Evolutionary conservation across 176 grass and related monocot genomes (phyloP).

Genomic region (Phoenix dactylifera): DNA sequence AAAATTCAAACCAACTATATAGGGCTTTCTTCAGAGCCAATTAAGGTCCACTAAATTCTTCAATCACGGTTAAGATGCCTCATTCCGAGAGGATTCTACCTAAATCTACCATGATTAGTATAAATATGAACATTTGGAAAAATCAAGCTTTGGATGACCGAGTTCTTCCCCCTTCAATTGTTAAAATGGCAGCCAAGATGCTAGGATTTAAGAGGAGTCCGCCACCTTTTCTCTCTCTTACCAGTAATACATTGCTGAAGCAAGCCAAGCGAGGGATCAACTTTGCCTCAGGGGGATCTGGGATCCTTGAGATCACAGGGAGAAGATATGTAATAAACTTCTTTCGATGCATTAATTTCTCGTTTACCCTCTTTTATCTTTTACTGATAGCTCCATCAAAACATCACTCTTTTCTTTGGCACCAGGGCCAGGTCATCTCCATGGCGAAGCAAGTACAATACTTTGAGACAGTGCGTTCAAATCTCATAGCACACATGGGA

Average conservation of each 20-base stretch:
- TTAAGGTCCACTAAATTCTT: too few relatives aligned
- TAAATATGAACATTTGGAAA: too few relatives aligned
- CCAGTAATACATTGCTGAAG: background rate
- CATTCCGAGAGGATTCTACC: too few relatives aligned
- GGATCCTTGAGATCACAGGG: constrained; percentile 30
- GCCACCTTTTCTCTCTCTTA: constrained; percentile 23
- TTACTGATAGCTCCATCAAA: too few relatives aligned
- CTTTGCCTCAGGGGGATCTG: constrained; percentile 29
- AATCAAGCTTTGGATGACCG: too few relatives aligned
- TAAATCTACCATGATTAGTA: too few relatives aligned
- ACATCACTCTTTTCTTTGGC: too few relatives aligned
- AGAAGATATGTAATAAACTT: background rate
- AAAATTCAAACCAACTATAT: too few relatives aligned
- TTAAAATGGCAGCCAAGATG: constrained; percentile 5
- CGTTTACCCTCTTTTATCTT: too few relatives aligned
- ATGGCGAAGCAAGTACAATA: constrained; percentile 22
- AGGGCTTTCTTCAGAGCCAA: too few relatives aligned
- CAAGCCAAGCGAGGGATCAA: constrained; percentile 10
- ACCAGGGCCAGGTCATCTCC: constrained; percentile 6
- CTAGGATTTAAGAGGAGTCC: constrained; percentile 28
- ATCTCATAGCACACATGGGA: constrained; percentile 2
- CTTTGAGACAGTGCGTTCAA: constrained; percentile 1
- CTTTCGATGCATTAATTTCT: too few relatives aligned
- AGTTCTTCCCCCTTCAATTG: background rate
- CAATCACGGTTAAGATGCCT: too few relatives aligned